Evolutionary conservation across 2,329 filamentous ascomycete genomes (phyloP).

Genomic region (Epichloe scottii): DNA sequence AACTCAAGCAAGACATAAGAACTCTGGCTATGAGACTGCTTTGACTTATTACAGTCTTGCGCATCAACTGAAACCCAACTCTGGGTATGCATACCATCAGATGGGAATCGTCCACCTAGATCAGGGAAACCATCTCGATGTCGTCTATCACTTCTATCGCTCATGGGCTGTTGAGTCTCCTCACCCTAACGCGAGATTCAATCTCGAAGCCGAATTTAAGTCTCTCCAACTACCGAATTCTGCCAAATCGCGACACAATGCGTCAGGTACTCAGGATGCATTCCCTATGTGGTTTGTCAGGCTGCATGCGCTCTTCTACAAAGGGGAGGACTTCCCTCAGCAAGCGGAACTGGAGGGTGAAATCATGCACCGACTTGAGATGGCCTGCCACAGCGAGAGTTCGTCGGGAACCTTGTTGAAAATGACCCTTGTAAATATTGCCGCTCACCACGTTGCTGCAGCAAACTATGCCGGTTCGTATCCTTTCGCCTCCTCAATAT

Average conservation of each 20-base stretch:
- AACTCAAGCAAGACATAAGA: slow-evolving; percentile 57
- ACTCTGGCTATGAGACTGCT: slow-evolving; percentile 66
- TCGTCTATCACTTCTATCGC: slow-evolving; percentile 83
- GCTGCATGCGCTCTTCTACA: slow-evolving; percentile 74
- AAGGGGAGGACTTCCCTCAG: slow-evolving; percentile 59
- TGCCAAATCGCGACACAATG: slow-evolving; percentile 19
- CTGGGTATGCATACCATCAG: slow-evolving; percentile 79
- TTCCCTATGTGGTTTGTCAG: slow-evolving; percentile 74
- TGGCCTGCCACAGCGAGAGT: slow-evolving; percentile 57
- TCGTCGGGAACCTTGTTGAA: slow-evolving; percentile 58
- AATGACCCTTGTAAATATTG: slow-evolving; percentile 75
- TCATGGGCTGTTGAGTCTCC: slow-evolving; percentile 63
- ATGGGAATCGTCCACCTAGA: slow-evolving; percentile 74
- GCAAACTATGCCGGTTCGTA: slow-evolving; percentile 22
- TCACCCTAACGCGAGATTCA: slow-evolving; percentile 59
- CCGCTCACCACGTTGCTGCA: slow-evolving; percentile 61
- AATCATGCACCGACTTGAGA: slow-evolving; percentile 64
- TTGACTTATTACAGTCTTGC: slow-evolving; percentile 78
- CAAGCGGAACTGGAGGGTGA: slow-evolving; percentile 77
- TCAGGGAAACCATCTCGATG: slow-evolving; percentile 66
- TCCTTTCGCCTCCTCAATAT: neutral
- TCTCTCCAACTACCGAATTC: slow-evolving; percentile 30
- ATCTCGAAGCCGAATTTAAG: slow-evolving; percentile 69
- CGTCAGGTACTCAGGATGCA: slow-evolving; percentile 46
- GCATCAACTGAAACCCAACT: slow-evolving; percentile 61